Evolutionary conservation across 768 basidiomycete genomes (phyloP), one percentile per base, ranked within the genome.

Genomic region (Lactifluus rugatus): DNA sequence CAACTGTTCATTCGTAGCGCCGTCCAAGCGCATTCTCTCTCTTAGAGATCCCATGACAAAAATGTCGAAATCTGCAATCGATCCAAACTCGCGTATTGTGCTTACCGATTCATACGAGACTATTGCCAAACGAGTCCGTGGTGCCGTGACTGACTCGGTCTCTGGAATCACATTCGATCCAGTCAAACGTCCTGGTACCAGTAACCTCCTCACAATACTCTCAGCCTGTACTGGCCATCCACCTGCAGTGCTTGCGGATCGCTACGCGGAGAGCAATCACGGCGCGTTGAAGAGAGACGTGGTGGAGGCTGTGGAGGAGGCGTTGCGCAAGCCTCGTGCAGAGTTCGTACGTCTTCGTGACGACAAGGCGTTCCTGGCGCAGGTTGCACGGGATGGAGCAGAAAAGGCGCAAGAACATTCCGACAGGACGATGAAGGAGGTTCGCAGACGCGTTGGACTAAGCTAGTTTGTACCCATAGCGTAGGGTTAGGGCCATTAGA

Each of bases 31-130:
- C 7, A 78, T 97, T 17, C 80, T 95, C 25, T 94, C 93, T 2
- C 82, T 98, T 17, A 84, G 82, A 57, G 88, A 93, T 68, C 89
- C 93, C 0, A 74, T 76, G 0, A 79, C 84, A 3, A 98, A 97
- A 69, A 98, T 98, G 93, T 96, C 94, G 36, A 97, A 97, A 70
- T 97, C 94, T 0, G 79, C 91, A 0, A 85, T 84, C 0, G 83
- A 90, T 67, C 58, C 81, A 1, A 71, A 81, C 16, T 94, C 93
- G 0, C 86, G 93, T 25, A 92, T 97, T 67, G 78, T 91, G 55
- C 77, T 98, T 39, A 94, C 88, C 25, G 94, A 97, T 68, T 71
- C 80, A 0, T 69, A 79, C 10, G 64, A 71, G 1, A 70, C 80
- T 66, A 90, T 95, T 46, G 67, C 69, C 47, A 66, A 76, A 25